Base-by-base conservation (phyloP, 75 land plant species). In the Pinus albicaulis region DNA sequence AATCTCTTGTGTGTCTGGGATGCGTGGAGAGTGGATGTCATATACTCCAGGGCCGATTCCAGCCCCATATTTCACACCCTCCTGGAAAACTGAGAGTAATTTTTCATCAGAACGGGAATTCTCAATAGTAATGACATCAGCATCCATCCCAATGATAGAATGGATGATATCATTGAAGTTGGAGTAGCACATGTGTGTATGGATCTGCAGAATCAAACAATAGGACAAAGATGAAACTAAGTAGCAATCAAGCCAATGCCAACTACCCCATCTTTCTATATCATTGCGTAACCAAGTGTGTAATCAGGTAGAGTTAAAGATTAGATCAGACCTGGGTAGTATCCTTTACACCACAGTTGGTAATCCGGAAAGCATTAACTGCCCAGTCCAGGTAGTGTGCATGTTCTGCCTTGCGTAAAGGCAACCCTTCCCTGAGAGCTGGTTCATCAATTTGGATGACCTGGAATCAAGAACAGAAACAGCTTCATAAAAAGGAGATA, bases 61-160 rank as follows among this genome's bases (percentile, higher is more conserved):
- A 20, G 88, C 88, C 31, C 31, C 83, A 60, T 86, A 86, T 72
- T 77, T 83, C 56, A 85, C 87, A 58, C 87, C 89, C 62, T 88
- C 89, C 31, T 88, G 84, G 85, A 88, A 88, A 19, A 88, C 89
- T 4, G 85, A 78, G 19, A 88, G 79, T 25, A 88, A 69, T 68
- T 87, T 87, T 81, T 87, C 89, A 63, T 87, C 89, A 25, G 89
- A 87, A 2, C 89, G 83, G 11, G 89, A 87, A 61, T 87, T 87
- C 78, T 87, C 89, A 60, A 87, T 87, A 38, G 89, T 85, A 75
- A 87, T 87, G 25, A 87, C 87, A 79, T 85, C 87, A 36, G 89
- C 89, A 62, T 87, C 87, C 87, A 87, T 87, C 79, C 81, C 84
- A 73, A 84, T 84, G 69, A 84, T 84, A 69, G 86, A 76, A 48